Evolutionary conservation across 768 basidiomycete species (phyloP).

Genomic region (Hypsizygus marmoreus): DNA sequence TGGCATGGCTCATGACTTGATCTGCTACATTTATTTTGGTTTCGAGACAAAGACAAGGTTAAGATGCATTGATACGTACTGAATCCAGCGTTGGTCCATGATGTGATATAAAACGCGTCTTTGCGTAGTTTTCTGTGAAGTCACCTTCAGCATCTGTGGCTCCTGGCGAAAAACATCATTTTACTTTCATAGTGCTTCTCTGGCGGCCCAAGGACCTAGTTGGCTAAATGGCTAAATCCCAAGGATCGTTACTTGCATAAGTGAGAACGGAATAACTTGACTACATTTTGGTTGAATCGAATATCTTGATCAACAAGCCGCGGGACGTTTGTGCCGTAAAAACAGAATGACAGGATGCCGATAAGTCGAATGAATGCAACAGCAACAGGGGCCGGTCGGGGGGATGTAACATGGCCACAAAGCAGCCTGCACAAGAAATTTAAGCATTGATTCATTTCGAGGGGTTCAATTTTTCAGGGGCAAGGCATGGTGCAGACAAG

Average conservation of each 20-base stretch:
- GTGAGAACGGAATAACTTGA: background rate
- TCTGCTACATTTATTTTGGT: slow-evolving; percentile 26
- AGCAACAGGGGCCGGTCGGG: too few relatives aligned
- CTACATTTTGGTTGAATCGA: too few relatives aligned
- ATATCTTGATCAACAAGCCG: too few relatives aligned
- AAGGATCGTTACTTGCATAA: background rate
- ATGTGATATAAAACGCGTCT: slow-evolving; percentile 54
- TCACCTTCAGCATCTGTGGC: background rate
- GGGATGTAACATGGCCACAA: too few relatives aligned
- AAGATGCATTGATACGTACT: slow-evolving; percentile 34
- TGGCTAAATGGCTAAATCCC: slow-evolving; percentile 9
- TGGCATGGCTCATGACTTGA: slow-evolving; percentile 36
- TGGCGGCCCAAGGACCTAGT: too few relatives aligned
- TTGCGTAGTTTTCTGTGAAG: slow-evolving; percentile 46
- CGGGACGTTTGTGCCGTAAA: too few relatives aligned
- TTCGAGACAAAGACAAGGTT: background rate
- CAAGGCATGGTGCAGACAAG: too few relatives aligned
- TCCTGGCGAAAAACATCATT: background rate
- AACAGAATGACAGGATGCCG: too few relatives aligned
- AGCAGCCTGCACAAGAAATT: too few relatives aligned
- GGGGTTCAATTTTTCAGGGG: too few relatives aligned
- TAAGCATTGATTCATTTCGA: too few relatives aligned
- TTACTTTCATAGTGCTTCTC: slow-evolving; percentile 14
- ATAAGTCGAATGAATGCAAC: too few relatives aligned
- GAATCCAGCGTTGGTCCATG: slow-evolving; percentile 59